phyloP scores from a whole-genome alignment of 2,329 filamentous ascomycete genomes.

The Aspergillus jensenii region DNA sequence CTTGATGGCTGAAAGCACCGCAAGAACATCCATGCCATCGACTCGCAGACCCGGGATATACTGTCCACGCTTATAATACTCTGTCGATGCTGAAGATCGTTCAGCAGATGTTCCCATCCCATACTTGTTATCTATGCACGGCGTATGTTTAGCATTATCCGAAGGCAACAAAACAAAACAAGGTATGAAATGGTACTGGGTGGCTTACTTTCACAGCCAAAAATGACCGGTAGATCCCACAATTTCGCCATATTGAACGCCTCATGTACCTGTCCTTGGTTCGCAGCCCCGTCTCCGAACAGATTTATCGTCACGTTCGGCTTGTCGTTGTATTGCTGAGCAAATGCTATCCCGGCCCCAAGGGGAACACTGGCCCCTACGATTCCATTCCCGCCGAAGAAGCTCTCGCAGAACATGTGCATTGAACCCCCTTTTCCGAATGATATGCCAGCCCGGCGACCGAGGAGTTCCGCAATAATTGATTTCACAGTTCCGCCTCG shows the following conservation, averaged over 20 bases:
- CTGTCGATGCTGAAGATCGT: conserved; percentile 87
- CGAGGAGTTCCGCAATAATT: conserved; percentile 91
- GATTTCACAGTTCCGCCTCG: conserved; percentile 81
- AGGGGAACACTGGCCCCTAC: conserved; percentile 96
- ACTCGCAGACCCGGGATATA: conserved; percentile 98
- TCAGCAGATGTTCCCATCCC: conserved; percentile 95
- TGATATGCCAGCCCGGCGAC: conserved; percentile 88
- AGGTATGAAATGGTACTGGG: conserved; percentile 36
- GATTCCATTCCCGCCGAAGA: conserved; percentile 97
- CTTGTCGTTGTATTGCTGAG: conserved; percentile 83
- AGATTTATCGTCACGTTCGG: conserved; percentile 81
- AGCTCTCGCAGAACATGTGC: conserved; percentile 97
- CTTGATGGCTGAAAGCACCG: conserved; percentile 88
- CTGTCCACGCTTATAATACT: conserved; percentile 99
- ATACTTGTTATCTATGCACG: conserved; percentile 86
- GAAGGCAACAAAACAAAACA: neutral
- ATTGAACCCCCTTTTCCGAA: conserved; percentile 98
- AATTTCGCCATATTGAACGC: conserved; percentile 99
- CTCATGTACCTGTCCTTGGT: conserved; percentile 98
- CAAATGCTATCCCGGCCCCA: conserved; percentile 90
- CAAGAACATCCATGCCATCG: conserved; percentile 97
- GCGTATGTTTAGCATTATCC: conserved; percentile 4
- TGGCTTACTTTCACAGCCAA: conserved; percentile 89
- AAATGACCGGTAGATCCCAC: conserved; percentile 90
- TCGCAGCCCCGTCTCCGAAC: conserved; percentile 94